Conservation (phyloP, 805 yeast genomes). For the Starmerella scarabaei region DNA sequence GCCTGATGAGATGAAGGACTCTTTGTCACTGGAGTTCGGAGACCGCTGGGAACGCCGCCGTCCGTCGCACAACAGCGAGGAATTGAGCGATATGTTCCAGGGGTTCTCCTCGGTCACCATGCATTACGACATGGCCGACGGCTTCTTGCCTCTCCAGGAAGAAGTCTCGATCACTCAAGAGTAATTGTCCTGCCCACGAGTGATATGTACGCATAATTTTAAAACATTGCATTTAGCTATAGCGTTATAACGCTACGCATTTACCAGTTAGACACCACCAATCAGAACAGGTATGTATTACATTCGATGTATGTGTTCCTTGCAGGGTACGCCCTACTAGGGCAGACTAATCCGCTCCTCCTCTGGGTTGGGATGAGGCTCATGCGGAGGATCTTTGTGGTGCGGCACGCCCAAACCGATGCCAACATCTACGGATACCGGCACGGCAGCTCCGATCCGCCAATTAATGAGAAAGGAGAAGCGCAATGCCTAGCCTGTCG, state of each 20-base stretch:
- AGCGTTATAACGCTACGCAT: background rate
- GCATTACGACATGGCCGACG: constrained; percentile 20
- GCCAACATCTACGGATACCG: background rate
- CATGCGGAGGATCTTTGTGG: constrained; percentile 1
- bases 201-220: too few relatives aligned
- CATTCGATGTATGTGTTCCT: too few relatives aligned
- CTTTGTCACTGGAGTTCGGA: constrained; percentile 21
- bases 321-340: too few relatives aligned
- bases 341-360: too few relatives aligned
- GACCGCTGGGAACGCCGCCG: constrained; percentile 20
- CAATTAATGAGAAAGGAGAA: constrained; percentile 5
- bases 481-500: background rate
- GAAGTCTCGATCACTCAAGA: constrained; percentile 2
- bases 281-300: too few relatives aligned
- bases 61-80: constrained; percentile 18
- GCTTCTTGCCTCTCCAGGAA: constrained; percentile 6
- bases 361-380: too few relatives aligned
- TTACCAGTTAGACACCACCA: too few relatives aligned
- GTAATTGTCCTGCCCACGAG: too few relatives aligned
- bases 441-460: constrained; percentile 4
- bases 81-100: constrained; percentile 19
- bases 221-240: too few relatives aligned
- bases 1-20: constrained; percentile 13
- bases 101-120: constrained; percentile 22
- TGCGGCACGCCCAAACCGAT: constrained; percentile 10